Evolutionary conservation across 2,329 filamentous ascomycete species (phyloP), one percentile per base, ranked within the genome.

Genomic region (Arachnomyces sp.): DNA sequence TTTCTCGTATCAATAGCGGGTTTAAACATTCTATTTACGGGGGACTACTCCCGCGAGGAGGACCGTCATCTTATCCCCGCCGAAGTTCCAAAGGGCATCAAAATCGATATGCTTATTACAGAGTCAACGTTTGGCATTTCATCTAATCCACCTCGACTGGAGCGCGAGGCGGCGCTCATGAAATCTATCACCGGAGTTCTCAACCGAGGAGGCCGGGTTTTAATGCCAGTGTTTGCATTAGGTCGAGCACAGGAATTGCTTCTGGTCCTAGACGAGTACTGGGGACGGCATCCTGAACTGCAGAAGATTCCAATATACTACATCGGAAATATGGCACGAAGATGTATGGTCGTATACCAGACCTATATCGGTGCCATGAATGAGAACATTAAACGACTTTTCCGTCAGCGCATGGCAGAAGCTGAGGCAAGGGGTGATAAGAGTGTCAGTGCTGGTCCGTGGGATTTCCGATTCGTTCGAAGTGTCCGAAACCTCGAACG

Each of bases 341-440:
- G 95, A 64, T 98, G 92, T 67, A 98, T 98, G 92, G 78, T 95
- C 21, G 88, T 96, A 3, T 98, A 98, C 59, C 92, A 96, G 61
- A 98, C 92, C 1, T 98, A 96, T 55, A 87, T 96, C 36, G 87
- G 89, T 36, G 88, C 89, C 40, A 98, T 98, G 92, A 98, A 98
- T 60, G 90, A 96, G 57, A 96, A 95, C 55, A 96, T 98, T 70
- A 95, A 95, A 62, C 79, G 86, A 8, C 76, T 95, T n/a, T 95
- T 95, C 65, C 77, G 84, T 39, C 88, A 93, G 62, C 80, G 87
- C 35, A 93, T 95, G 79, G 87, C 86, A 3, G 87, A 94, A 60
- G 86, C 87, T 7, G 86, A 94, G 60, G 82, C 84, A 0, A 81
- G 80, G 28, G 85, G 86, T 7, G 84, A 88, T 50, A 89, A 85